phyloP scores from a whole-genome alignment of 1,284 basidiomycete genomes.

The Tilletiaria anomala region DNA sequence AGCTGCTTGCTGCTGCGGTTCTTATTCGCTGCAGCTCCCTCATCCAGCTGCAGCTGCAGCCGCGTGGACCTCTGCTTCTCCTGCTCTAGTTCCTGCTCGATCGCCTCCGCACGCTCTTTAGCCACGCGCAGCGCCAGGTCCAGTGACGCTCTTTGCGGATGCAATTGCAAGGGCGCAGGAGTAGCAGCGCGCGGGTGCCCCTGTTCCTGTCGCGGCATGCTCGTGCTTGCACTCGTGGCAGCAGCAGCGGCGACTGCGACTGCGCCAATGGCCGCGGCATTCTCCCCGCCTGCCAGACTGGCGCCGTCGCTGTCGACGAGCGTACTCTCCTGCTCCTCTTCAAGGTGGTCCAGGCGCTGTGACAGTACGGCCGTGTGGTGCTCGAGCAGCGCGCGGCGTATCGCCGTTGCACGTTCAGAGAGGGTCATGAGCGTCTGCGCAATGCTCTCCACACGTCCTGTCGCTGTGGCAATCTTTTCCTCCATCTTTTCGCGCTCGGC shows the following conservation, averaged over 20 bases:
- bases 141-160: too few species aligned
- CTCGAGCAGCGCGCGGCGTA: conserved; percentile 17
- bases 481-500: conserved; percentile 3
- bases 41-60: conserved; percentile 1
- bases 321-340: too few species aligned
- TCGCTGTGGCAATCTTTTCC: too few species aligned
- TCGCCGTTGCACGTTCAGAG: conserved; percentile 9
- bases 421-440: conserved; percentile 16
- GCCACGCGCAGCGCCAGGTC: not conserved
- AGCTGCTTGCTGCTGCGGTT: not conserved
- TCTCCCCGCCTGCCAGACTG: too few species aligned
- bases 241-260: too few species aligned
- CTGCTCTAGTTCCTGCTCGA: not conserved
- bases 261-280: too few species aligned
- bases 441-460: conserved; percentile 19
- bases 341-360: conserved; percentile 11
- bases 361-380: conserved; percentile 22
- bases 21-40: not conserved
- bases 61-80: not conserved
- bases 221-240: too few species aligned
- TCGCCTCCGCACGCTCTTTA: not conserved
- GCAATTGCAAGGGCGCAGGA: too few species aligned
- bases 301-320: too few species aligned
- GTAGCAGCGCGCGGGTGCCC: too few species aligned
- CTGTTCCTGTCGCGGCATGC: too few species aligned